These are phyloP conservation scores for Colletotrichum tropicale DNA, from an alignment of 2,329 filamentous ascomycete genomes.

Conservation along the genomic window DNA sequence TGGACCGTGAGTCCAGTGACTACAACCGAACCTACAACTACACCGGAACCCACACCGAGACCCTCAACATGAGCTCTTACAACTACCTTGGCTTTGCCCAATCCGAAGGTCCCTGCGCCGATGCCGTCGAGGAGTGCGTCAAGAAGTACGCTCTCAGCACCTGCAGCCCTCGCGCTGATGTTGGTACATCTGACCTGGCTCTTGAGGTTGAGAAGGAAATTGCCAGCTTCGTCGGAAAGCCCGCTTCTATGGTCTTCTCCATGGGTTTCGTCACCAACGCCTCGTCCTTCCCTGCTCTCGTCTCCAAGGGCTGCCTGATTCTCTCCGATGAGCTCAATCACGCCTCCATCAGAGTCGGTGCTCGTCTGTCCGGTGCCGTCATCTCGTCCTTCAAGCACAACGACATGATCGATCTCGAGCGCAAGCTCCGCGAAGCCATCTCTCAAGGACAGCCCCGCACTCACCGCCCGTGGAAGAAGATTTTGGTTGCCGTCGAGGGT, in stretches of 20 bases:
- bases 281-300: slow-evolving; percentile 87
- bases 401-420: slow-evolving; percentile 87
- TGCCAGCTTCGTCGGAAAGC: slow-evolving; percentile 92
- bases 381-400: slow-evolving; percentile 99
- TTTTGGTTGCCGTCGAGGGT: slow-evolving; percentile 92
- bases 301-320: slow-evolving; percentile 90
- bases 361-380: slow-evolving; percentile 91
- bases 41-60: slow-evolving; percentile 90
- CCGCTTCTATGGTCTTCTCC: slow-evolving; percentile 94
- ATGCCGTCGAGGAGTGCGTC: slow-evolving; percentile 85
- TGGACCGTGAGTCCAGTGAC: slow-evolving; percentile 90
- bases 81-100: slow-evolving; percentile 99
- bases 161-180: slow-evolving; percentile 81
- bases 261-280: slow-evolving; percentile 99
- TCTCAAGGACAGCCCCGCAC: slow-evolving; percentile 96
- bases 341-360: slow-evolving; percentile 94
- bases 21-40: slow-evolving; percentile 90
- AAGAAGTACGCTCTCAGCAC: slow-evolving; percentile 85
- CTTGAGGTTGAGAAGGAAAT: slow-evolving; percentile 89
- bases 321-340: slow-evolving; percentile 98
- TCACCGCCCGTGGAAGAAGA: slow-evolving; percentile 99
- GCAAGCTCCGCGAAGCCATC: slow-evolving; percentile 86
- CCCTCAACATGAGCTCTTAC: slow-evolving; percentile 98
- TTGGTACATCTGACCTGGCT: slow-evolving; percentile 86
- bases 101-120: slow-evolving; percentile 94